Evolutionary conservation across 106 monocot genomes (phyloP).

Genomic region (Dendrobium huoshanense): DNA sequence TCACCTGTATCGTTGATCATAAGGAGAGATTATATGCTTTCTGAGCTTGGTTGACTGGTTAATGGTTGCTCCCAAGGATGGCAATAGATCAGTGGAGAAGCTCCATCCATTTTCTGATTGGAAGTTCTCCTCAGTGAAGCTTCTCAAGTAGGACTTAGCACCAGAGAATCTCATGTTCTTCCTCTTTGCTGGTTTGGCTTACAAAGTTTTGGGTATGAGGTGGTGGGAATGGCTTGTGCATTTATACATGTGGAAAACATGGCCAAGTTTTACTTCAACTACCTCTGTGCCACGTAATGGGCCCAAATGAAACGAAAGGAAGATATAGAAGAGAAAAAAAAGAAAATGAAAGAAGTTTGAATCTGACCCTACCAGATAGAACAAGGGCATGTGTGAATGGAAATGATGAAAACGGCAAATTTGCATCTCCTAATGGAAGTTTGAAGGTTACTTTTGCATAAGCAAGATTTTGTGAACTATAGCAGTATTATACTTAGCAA

Average conservation of each 20-base stretch:
- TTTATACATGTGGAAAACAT: background rate
- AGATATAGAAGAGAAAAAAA: background rate
- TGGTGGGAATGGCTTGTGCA: background rate
- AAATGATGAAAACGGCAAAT: too few species aligned
- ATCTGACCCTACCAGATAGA: background rate
- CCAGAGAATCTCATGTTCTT: conserved; percentile 19
- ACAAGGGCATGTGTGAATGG: too few species aligned
- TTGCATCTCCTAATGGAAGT: too few species aligned
- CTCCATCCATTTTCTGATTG: conserved; percentile 16
- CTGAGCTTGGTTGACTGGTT: conserved; percentile 40
- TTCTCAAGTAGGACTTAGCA: conserved; percentile 22
- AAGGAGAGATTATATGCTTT: conserved; percentile 58
- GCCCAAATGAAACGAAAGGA: background rate
- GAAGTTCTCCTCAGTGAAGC: conserved; percentile 16
- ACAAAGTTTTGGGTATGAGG: background rate
- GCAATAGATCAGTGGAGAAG: conserved; percentile 43
- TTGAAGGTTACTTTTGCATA: too few species aligned
- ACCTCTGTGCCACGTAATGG: background rate
- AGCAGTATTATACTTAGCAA: too few species aligned
- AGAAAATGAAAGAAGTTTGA: background rate
- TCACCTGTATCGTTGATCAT: conserved; percentile 62
- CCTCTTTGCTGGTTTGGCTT: background rate
- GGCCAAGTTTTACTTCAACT: background rate
- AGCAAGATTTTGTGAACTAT: too few species aligned
- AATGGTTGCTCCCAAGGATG: conserved; percentile 64